phyloP scores from a whole-genome alignment of 140 eudicot species.

The Anethum foeniculum region DNA sequence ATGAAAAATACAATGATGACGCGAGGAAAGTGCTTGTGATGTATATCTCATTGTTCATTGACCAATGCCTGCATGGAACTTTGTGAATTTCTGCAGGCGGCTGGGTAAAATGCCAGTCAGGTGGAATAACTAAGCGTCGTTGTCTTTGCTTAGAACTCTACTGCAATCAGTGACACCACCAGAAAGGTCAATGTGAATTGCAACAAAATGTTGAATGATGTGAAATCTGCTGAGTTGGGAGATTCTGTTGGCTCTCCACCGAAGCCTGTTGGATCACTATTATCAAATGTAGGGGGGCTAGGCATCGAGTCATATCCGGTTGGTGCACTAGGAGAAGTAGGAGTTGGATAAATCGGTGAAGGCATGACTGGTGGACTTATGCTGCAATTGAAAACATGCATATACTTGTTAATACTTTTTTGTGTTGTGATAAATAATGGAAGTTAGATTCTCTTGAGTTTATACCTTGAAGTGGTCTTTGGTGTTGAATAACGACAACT shows the following conservation, averaged over 20 bases:
- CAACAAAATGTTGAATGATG: constrained; percentile 26
- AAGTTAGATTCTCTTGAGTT: neutral
- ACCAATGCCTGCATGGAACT: constrained; percentile 19
- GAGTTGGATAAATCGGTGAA: constrained; percentile 42
- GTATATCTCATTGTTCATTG: constrained; percentile 16
- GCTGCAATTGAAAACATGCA: constrained; percentile 32
- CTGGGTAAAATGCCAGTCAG: constrained; percentile 33
- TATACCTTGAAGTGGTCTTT: constrained; percentile 42
- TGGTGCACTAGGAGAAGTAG: constrained; percentile 38
- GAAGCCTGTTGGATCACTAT: constrained; percentile 39
- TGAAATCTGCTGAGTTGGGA: constrained; percentile 43
- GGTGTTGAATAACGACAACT: constrained; percentile 38
- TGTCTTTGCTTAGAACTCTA: constrained; percentile 28
- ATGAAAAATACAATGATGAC: neutral
- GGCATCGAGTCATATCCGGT: constrained; percentile 28
- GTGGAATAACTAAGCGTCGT: constrained; percentile 19
- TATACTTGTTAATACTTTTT: constrained; percentile 14
- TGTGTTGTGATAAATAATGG: neutral
- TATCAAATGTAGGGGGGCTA: constrained; percentile 26
- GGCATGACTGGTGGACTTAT: constrained; percentile 47
- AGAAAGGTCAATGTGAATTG: constrained; percentile 28
- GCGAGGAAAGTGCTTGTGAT: constrained; percentile 6
- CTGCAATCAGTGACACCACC: constrained; percentile 19
- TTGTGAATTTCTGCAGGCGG: constrained; percentile 23
- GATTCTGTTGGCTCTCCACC: constrained; percentile 49